Base-by-base conservation (phyloP, 1,284 basidiomycete genomes). In the Fomitopsis betulina region DNA sequence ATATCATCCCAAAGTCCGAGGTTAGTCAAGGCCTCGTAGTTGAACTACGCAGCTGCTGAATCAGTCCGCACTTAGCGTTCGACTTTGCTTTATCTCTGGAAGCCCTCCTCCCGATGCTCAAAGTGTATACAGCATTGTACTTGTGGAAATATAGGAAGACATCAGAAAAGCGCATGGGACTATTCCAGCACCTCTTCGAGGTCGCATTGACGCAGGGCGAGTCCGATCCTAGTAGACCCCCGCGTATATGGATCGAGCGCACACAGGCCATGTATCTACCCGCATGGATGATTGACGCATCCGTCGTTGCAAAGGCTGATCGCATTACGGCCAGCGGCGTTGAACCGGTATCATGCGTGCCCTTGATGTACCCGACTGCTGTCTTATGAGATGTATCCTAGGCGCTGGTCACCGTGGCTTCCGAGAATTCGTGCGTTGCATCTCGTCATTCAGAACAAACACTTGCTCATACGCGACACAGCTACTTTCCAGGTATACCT, bases 201-300 rank as follows among this genome's bases (percentile, higher is more conserved):
- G 19, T 25, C 23, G 42, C 19, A 21, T 12, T 45, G 12, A 9
- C 6, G n/a, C n/a, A n/a, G 12, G 42, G 13, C 42, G 9, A 45
- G 8, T 23, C 21, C 21, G 4, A 45, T 5, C 19, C 23, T 23
- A 10, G 23, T 68, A 60, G 52, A 43, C 9, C 40, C 2, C n/a
- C 40, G 23, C 40, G 40, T 43, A 21, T 43, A 21, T 43, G 53
- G 33, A 23, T 75, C 75, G 32, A 65, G 12, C 70, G 67, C 42
- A 62, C 75, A 25, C 68, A 72, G 55, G 77, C 85, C 8, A 69
- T 84, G 3, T 88, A 86, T 64, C 78, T 84, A 54, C 86, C 86
- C 1, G 77, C 75, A 7, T 88, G 86, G 86, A 70, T 84, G 33
- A 70, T 86, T 35, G 82, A 84, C 62, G 79, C 77, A 5, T 78